Evolutionary conservation across 371 early-diverging fungal species (phyloP).

Genomic region (Lichtheimia hyalospora): DNA sequence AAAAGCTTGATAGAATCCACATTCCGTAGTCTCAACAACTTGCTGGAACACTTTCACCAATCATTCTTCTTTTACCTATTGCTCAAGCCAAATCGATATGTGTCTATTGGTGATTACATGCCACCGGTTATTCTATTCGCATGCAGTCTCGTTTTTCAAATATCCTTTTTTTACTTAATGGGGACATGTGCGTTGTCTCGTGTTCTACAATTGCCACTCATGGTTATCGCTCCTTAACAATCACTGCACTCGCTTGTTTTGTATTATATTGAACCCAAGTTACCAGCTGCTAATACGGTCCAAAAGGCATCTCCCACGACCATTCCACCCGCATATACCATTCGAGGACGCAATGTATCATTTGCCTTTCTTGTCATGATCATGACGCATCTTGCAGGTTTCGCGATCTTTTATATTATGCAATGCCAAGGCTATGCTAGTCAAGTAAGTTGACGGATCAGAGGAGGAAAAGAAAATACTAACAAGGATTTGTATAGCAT

Average conservation of each 20-base stretch:
- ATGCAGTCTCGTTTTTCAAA: constrained; percentile 63
- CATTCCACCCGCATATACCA: constrained; percentile 30
- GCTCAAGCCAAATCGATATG: constrained; percentile 72
- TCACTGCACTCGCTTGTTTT: constrained; percentile 36
- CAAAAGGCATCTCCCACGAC: constrained; percentile 4
- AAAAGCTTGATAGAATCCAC: constrained; percentile 79
- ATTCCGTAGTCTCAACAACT: constrained; percentile 87
- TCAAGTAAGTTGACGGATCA: too few species aligned
- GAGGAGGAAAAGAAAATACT: too few species aligned
- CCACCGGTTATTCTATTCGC: constrained; percentile 77
- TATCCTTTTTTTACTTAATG: constrained; percentile 42
- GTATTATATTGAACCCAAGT: constrained; percentile 36
- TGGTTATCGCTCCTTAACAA: constrained; percentile 33
- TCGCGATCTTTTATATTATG: constrained; percentile 39
- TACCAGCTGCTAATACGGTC: constrained; percentile 6
- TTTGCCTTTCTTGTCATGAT: constrained; percentile 37
- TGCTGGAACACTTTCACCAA: constrained; percentile 94
- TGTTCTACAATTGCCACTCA: not conserved
- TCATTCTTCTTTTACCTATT: constrained; percentile 94
- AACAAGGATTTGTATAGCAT: constrained; percentile 2
- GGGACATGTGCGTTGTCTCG: not conserved
- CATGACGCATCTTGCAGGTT: constrained; percentile 33
- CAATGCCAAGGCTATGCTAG: constrained; percentile 9
- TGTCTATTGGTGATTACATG: constrained; percentile 89
- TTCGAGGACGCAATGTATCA: constrained; percentile 23